These are phyloP conservation scores for Apiospora koreana DNA, from an alignment of 2,329 filamentous ascomycete genomes.

Conservation along the genomic window DNA sequence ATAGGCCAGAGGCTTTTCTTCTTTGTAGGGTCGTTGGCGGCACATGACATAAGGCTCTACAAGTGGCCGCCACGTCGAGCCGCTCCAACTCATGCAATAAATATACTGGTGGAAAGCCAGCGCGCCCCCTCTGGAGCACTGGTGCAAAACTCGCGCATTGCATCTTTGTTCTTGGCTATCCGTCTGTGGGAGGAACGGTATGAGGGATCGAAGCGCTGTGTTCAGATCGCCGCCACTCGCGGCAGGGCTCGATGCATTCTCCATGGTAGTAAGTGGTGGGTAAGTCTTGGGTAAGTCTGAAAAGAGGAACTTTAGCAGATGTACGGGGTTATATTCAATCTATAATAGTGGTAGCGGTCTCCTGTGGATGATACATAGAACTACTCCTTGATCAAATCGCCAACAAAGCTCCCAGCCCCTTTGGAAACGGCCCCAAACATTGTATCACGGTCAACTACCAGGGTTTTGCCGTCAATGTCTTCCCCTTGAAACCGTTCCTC, in stretches of 20 bases:
- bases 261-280: background rate
- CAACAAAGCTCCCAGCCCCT: too few species aligned
- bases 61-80: background rate
- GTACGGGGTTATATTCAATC: too few species aligned
- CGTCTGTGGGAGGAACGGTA: background rate
- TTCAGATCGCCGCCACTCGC: background rate
- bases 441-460: too few species aligned
- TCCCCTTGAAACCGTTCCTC: too few species aligned
- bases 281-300: too few species aligned
- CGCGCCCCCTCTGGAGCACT: background rate
- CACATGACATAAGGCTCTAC: background rate
- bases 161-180: background rate
- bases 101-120: background rate
- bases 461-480: too few species aligned
- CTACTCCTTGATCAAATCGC: too few species aligned
- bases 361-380: too few species aligned
- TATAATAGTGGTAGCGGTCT: too few species aligned
- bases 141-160: background rate
- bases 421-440: too few species aligned
- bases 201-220: background rate
- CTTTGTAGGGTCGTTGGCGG: background rate
- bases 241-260: background rate
- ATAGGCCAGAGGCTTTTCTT: background rate
- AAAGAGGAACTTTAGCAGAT: too few species aligned
- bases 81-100: background rate